Evolutionary conservation across 352 stramenopile genomes (phyloP).

Genomic region (Phytophthora ohioensis): DNA sequence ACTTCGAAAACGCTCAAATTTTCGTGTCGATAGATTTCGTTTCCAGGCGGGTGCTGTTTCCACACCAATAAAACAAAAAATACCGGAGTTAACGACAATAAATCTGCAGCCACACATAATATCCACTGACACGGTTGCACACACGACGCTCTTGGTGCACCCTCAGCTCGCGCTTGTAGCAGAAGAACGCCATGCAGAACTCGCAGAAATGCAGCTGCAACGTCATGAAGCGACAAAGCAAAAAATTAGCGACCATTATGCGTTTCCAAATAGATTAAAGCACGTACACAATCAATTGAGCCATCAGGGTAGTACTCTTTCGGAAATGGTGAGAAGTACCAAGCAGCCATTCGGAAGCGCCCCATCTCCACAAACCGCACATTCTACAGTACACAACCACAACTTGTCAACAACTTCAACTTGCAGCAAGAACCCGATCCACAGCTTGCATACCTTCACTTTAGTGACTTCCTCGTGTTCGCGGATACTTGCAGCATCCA

Average conservation of each 20-base stretch:
- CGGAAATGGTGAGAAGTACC: constrained; percentile 98
- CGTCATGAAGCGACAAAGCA: background rate
- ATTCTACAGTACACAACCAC: constrained; percentile 76
- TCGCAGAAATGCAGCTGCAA: constrained; percentile 89
- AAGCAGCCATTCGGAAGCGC: constrained; percentile 93
- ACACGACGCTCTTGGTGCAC: constrained; percentile 74
- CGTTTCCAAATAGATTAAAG: background rate
- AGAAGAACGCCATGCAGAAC: constrained; percentile 91
- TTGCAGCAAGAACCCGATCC: background rate
- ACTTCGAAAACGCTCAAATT: constrained; percentile 97
- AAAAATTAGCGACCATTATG: constrained; percentile 2
- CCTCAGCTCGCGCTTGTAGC: constrained; percentile 73
- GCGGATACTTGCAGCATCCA: constrained; percentile 96
- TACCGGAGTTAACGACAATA: background rate
- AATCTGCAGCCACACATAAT: background rate
- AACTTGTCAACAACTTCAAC: constrained; percentile 27
- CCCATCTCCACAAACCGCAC: constrained; percentile 96
- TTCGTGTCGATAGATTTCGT: constrained; percentile 95
- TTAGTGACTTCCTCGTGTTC: constrained; percentile 99
- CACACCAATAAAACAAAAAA: background rate
- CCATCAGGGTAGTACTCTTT: constrained; percentile 95
- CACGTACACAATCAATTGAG: constrained; percentile 82
- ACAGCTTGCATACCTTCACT: constrained; percentile 76
- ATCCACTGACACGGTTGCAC: constrained; percentile 61
- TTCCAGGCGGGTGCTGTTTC: constrained; percentile 75